phyloP scores from a whole-genome alignment of 1,284 basidiomycete genomes.

The Serendipita sp. region DNA sequence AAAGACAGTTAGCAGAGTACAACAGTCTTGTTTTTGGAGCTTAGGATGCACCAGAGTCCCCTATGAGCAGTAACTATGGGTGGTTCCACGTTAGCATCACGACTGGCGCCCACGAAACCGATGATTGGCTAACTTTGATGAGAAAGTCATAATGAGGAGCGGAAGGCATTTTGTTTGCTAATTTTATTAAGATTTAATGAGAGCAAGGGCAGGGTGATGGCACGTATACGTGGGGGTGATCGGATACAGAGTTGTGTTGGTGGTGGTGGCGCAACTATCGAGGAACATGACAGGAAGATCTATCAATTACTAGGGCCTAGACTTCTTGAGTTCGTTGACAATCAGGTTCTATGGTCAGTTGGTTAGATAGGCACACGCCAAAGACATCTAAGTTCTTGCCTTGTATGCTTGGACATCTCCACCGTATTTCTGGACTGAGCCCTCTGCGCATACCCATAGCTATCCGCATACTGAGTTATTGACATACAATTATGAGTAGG shows the following conservation, averaged over 20 bases:
- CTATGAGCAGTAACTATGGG: conserved; percentile 77
- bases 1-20: conserved; percentile 3
- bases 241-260: neutral
- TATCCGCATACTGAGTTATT: conserved; percentile 21
- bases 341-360: conserved; percentile 44
- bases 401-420: conserved; percentile 91
- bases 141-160: conserved; percentile 83
- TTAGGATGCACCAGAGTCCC: conserved; percentile 67
- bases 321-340: conserved; percentile 62
- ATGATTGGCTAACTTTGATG: conserved; percentile 55
- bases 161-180: conserved; percentile 19
- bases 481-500: neutral
- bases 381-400: conserved; percentile 29
- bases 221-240: neutral
- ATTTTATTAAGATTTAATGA: neutral
- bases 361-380: conserved; percentile 6
- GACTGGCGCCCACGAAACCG: neutral
- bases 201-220: neutral
- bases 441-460: conserved; percentile 86
- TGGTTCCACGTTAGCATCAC: conserved; percentile 7
- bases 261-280: no score
- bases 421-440: conserved; percentile 68
- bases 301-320: neutral
- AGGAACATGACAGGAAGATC: no score
- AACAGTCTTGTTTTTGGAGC: neutral